Percentiles rank a stretch among this genome's conserved stretches.
Evolutionary conservation across 306 rosid species (phyloP).

Genomic region (Citrullus colocynthis): DNA sequence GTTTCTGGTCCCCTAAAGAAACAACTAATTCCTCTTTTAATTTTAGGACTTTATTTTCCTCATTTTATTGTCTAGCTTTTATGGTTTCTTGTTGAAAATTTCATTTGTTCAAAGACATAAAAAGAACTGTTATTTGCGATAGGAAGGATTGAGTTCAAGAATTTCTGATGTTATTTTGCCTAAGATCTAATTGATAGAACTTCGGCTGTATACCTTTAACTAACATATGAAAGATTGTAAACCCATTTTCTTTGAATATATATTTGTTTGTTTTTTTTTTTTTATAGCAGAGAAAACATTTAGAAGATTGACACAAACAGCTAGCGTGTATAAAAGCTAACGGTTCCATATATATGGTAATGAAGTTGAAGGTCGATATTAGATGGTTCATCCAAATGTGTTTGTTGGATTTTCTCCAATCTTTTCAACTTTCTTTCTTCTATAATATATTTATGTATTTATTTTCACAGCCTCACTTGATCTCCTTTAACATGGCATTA

Average conservation of each 20-base stretch:
- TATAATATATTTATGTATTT: background rate
- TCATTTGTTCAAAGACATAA: background rate
- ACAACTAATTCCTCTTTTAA: background rate
- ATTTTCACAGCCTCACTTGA: constrained; percentile 4
- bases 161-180: background rate
- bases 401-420: background rate
- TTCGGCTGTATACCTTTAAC: background rate
- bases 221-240: background rate
- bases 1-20: constrained; percentile 5
- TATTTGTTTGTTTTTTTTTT: background rate
- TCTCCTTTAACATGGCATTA: constrained; percentile 3
- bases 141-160: background rate
- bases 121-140: background rate
- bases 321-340: background rate
- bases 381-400: background rate
- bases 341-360: background rate
- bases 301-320: background rate
- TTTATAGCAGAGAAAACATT: background rate
- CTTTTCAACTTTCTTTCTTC: background rate
- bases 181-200: background rate
- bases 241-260: background rate
- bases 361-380: background rate
- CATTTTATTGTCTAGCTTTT: constrained; percentile 7
- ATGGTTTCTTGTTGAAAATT: background rate
- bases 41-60: constrained; percentile 4